phyloP scores from a whole-genome alignment of 805 yeast genomes.

The Lipomyces mesembrius region DNA sequence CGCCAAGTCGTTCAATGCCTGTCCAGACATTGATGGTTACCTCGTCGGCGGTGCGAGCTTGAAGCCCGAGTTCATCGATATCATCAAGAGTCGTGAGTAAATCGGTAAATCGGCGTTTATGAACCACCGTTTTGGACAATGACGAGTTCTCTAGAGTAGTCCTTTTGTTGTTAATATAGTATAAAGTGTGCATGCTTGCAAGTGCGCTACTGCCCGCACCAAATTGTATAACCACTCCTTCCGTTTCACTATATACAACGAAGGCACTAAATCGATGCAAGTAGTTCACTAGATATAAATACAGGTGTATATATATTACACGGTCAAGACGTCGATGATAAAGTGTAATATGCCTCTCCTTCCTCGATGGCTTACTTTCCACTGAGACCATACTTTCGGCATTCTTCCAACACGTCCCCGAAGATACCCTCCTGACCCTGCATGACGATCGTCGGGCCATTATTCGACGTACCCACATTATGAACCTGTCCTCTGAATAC shows the following conservation, averaged over 20 bases:
- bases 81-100: constrained; percentile 59
- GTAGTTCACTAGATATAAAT: not conserved
- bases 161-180: not conserved
- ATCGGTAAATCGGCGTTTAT: not conserved
- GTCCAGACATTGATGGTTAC: constrained; percentile 96
- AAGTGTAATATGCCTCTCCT: not conserved
- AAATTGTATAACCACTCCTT: not conserved
- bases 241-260: constrained; percentile 9
- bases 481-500: constrained; percentile 70
- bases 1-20: constrained; percentile 86
- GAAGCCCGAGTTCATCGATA: constrained; percentile 96
- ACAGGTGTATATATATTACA: not conserved
- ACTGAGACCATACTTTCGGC: constrained; percentile 77
- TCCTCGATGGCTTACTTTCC: not conserved
- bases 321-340: not conserved
- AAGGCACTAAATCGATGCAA: not conserved
- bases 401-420: constrained; percentile 76
- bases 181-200: not conserved
- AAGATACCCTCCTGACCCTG: constrained; percentile 85
- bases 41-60: constrained; percentile 99
- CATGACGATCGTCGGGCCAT: constrained; percentile 82
- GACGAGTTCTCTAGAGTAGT: not conserved
- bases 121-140: not conserved
- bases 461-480: constrained; percentile 55
- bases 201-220: not conserved